phyloP scores from a whole-genome alignment of 2,329 filamentous ascomycete genomes.

The Sarocladiaceae sp. region DNA sequence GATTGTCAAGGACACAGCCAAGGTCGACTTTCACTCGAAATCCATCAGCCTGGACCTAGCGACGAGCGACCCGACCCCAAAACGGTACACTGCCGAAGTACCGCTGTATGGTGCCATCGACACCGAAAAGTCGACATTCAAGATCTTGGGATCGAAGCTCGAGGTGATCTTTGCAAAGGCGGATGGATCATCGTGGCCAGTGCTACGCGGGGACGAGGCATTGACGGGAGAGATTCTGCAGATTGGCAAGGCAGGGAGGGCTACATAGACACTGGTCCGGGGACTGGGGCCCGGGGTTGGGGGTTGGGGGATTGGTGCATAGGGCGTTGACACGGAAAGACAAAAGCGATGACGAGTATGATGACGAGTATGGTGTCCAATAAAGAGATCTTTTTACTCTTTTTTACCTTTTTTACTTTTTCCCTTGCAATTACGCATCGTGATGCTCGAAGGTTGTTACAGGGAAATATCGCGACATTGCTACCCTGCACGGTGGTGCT shows the following conservation, averaged over 20 bases:
- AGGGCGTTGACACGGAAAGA: background rate
- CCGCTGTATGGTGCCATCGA: conserved; percentile 75
- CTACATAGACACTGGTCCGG: conserved; percentile 18
- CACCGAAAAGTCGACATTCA: conserved; percentile 65
- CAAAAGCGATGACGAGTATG: no score
- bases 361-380: no score
- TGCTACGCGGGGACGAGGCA: conserved; percentile 70
- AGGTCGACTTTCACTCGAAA: conserved; percentile 59
- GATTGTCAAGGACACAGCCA: conserved; percentile 76
- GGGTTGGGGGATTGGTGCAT: background rate
- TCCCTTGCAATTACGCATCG: no score
- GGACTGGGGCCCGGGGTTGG: background rate
- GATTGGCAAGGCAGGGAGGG: conserved; percentile 70
- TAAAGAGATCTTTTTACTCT: no score
- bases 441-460: no score
- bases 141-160: conserved; percentile 82
- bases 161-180: conserved; percentile 69
- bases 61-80: conserved; percentile 71
- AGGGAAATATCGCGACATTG: no score
- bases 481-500: no score
- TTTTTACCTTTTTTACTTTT: no score
- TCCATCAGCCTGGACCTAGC: conserved; percentile 71
- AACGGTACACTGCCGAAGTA: conserved; percentile 70
- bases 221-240: conserved; percentile 75
- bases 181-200: conserved; percentile 76